Base-by-base conservation (phyloP, 345 rosid genomes). In the Acer campestre region DNA sequence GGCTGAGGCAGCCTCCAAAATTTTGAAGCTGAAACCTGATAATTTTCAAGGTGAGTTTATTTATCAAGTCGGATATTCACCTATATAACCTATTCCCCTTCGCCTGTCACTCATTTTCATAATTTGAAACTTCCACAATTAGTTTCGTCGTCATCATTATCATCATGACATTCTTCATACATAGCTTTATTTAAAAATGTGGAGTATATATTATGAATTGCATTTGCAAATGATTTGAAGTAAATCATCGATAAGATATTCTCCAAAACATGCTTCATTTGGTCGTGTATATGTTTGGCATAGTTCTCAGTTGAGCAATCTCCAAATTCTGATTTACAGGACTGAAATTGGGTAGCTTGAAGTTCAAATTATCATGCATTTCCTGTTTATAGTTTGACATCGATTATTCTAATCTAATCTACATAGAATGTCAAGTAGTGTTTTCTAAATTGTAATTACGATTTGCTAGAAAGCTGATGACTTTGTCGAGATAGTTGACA, bases 1-100 rank as follows among this genome's bases (percentile, higher is more conserved):
- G 79, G 97, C 95, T 65, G 94, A 90, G 80, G 98, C 94, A 66
- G 85, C 90, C 12, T 80, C 83, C 83, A 88, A 86, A 79, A 85
- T 94, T 67, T 76, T 77, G 67, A 85, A 84, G 73, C 70, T 86
- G 78, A 87, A 66, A 81, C 79, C 87, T 17, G 76, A 77, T 68
- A 81, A 80, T 38, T 78, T 84, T 80, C 82, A 73, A 7, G 90
- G 98, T 91, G 82, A 83, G 88, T 80, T 80, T 12, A 46, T 67
- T 35, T 69, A 59, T 14, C 53, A 22, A n/a, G 6, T 55, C 22
- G 18, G 58, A 18, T 42, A 48, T 51, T 18, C n/a, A 29, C 27
- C 35, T 53, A 42, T 29, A 69, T 65, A 25, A 6, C 2, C 11
- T 18, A 20, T 10, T 11, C 17, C 25, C 46, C 67, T 6, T 22